Percentiles rank a stretch among this genome's conserved stretches.
Evolutionary conservation across 441 rosid genomes (phyloP).

Genomic region (Pelargonium fulgidum): DNA sequence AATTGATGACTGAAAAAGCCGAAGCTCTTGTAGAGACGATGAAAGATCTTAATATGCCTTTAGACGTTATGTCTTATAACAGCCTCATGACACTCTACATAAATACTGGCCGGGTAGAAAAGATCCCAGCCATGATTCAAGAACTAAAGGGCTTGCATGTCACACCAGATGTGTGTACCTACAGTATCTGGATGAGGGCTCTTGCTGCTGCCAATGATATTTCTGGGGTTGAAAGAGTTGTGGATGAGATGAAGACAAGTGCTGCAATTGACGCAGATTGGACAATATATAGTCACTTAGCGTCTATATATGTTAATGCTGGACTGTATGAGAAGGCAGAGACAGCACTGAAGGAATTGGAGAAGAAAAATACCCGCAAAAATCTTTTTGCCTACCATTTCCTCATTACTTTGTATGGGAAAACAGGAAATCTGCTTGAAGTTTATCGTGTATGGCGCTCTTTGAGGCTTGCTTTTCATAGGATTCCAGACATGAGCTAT

Average conservation of each 20-base stretch:
- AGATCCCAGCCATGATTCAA: slow-evolving; percentile 53
- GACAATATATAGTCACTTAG: slow-evolving; percentile 84
- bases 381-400: slow-evolving; percentile 70
- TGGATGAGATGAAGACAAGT: slow-evolving; percentile 80
- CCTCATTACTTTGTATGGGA: slow-evolving; percentile 66
- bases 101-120: slow-evolving; percentile 53
- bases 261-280: slow-evolving; percentile 74
- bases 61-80: slow-evolving; percentile 68
- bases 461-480: slow-evolving; percentile 65
- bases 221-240: slow-evolving; percentile 69
- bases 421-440: slow-evolving; percentile 54
- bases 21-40: slow-evolving; percentile 69
- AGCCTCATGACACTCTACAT: slow-evolving; percentile 81
- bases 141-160: slow-evolving; percentile 66
- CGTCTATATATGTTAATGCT: slow-evolving; percentile 67
- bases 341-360: slow-evolving; percentile 67
- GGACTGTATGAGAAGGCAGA: slow-evolving; percentile 60
- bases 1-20: slow-evolving; percentile 66
- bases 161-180: slow-evolving; percentile 56
- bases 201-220: slow-evolving; percentile 61
- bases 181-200: slow-evolving; percentile 93
- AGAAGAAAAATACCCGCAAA: slow-evolving; percentile 38
- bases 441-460: slow-evolving; percentile 90
- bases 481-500: slow-evolving; percentile 66
- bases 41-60: slow-evolving; percentile 73